Base-by-base conservation (phyloP, 2,329 filamentous ascomycete species). In the Peltaster fructicola region DNA sequence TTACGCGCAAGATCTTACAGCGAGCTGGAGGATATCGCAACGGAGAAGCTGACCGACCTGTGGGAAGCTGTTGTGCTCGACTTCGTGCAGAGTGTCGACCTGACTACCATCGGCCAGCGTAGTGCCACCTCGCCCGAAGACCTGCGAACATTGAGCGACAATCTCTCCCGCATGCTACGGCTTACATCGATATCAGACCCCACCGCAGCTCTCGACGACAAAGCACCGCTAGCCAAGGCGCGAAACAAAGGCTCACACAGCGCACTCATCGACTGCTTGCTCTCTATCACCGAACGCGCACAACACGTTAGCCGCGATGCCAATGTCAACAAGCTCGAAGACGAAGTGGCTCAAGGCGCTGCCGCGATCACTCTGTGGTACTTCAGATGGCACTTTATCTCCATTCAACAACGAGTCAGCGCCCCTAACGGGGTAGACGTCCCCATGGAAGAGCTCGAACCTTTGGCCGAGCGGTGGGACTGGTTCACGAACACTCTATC, bases 1-100 rank as follows among this genome's bases (percentile, higher is more conserved):
- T 56, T 92, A 15, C 81, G 90, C 45, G 82, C 85, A 6, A 73
- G 79, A 35, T 73, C 73, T 32, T 85, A 81, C 33, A 81, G 88
- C 32, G 85, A 92, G 43, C 68, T 92, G 16, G 77, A 84, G 37
- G 88, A 98, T 41, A 57, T 81, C 8, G 75, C 82, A 2, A 77
- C 88, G 34, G 66, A 63, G 43, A 91, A 85, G 46, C 57, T 95
- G 7, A 69, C 76, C 14, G 62, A 71, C 20, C 58, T 95, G 5
- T 95, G 88, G 82, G 82, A 93, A 36, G 78, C 82, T 35, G 69
- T 73, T 4, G 63, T 80, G 26, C 73, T 74, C 38, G 66, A 74
- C 2, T 63, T 98, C 17, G 65, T 73, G 30, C 66, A 71, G 30
- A 66, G 88, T 27, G 42, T 53, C 33, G 67, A 71, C 38, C 72